These are phyloP conservation scores for Fagopyrum esculentum DNA, from an alignment of 148 eudicot genomes.

Conservation along the genomic window DNA sequence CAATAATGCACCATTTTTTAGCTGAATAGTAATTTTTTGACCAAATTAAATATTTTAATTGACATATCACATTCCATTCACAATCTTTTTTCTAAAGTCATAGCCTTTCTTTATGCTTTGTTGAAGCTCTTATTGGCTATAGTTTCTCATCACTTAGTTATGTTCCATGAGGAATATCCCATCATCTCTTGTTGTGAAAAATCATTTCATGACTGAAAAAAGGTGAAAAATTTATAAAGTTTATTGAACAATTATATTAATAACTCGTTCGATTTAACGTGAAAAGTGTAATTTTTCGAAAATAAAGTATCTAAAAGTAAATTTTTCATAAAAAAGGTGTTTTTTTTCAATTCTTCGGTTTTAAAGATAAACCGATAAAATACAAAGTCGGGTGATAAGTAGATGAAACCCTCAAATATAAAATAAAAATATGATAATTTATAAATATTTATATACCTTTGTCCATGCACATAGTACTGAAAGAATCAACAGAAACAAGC, in stretches of 20 bases:
- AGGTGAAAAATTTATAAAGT: background rate
- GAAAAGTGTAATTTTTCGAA: no score
- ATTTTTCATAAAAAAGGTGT: no score
- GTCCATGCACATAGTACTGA: background rate
- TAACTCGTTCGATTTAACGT: no score
- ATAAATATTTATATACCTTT: background rate
- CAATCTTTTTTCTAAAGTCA: background rate
- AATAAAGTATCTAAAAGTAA: no score
- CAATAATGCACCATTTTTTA: background rate
- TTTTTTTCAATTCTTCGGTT: no score
- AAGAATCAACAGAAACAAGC: slow-evolving; percentile 13
- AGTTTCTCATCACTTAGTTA: background rate
- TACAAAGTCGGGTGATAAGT: no score
- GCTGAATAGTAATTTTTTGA: background rate
- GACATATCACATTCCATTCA: background rate
- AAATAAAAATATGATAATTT: background rate
- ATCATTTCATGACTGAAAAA: background rate
- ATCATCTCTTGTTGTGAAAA: background rate
- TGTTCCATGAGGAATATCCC: background rate
- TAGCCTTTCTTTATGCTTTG: background rate
- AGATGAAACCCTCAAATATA: no score
- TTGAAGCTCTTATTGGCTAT: background rate
- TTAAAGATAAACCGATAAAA: no score
- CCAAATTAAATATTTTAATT: background rate
- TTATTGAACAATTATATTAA: background rate